phyloP scores from a whole-genome alignment of 2,329 filamentous ascomycete species.

The Pseudogymnoascus sp. region DNA sequence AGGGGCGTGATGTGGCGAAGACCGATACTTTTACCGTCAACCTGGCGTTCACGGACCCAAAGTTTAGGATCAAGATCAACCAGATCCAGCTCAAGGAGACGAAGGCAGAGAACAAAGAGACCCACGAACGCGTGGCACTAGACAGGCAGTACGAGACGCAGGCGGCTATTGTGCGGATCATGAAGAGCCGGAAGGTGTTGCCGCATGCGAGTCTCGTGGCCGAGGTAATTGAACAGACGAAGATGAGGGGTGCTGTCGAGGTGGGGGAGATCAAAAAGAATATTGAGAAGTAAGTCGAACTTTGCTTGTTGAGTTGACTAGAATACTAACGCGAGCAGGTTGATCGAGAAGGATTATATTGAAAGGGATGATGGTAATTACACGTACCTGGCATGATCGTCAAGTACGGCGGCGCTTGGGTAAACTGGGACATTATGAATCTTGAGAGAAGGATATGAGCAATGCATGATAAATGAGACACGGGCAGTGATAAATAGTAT shows the following conservation, averaged over 20 bases:
- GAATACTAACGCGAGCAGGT: conserved; percentile 37
- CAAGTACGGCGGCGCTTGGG: neutral
- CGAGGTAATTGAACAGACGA: conserved; percentile 87
- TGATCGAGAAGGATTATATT: conserved; percentile 91
- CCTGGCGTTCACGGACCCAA: conserved; percentile 65
- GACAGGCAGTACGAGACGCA: conserved; percentile 95
- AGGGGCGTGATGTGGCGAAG: conserved; percentile 67
- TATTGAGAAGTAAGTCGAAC: conserved; percentile 71
- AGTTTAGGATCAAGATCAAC: conserved; percentile 94
- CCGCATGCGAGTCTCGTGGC: conserved; percentile 79
- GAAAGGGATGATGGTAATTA: conserved; percentile 68
- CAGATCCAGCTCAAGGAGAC: conserved; percentile 97
- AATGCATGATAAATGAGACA: neutral
- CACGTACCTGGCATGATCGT: conserved; percentile 56
- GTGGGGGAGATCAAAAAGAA: conserved; percentile 89
- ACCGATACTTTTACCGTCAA: conserved; percentile 86
- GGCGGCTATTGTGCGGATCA: conserved; percentile 90
- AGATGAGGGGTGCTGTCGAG: conserved; percentile 77
- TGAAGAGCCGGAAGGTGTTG: conserved; percentile 89
- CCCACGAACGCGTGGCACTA: conserved; percentile 79
- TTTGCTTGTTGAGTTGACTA: conserved; percentile 24
- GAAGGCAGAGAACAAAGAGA: conserved; percentile 87
- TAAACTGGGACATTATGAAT: neutral
- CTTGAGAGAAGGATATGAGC: neutral
- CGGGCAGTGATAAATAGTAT: neutral